These are phyloP conservation scores for Boletellus sp. DNA, from an alignment of 1,284 basidiomycete genomes.

Conservation along the genomic window DNA sequence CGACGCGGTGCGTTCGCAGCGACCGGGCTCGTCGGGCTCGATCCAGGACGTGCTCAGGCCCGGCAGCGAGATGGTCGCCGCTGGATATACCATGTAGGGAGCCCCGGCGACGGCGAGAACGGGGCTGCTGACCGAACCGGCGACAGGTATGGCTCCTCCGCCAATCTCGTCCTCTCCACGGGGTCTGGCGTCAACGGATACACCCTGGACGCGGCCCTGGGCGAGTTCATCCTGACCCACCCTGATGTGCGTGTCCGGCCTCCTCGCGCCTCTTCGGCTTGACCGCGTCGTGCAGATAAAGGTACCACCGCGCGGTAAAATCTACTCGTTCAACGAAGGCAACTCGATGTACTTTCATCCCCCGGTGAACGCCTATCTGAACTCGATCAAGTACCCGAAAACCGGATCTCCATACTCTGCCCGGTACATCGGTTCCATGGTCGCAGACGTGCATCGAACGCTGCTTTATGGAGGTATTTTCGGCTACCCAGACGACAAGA, in stretches of 20 bases:
- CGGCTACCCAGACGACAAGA: conserved; percentile 97
- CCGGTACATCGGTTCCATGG: conserved; percentile 99
- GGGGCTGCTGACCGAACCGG: conserved; percentile 11
- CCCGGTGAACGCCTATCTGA: conserved; percentile 84
- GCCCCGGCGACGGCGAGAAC: conserved; percentile 1
- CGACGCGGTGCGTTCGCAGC: conserved; percentile 39
- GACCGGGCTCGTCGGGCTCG: conserved; percentile 71
- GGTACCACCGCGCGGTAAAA: conserved; percentile 93
- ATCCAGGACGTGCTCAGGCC: conserved; percentile 90
- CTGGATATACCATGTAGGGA: conserved; percentile 89
- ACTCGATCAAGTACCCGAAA: conserved; percentile 90
- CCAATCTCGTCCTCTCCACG: conserved; percentile 94
- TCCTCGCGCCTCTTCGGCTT: conserved; percentile 2
- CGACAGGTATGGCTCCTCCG: conserved; percentile 93
- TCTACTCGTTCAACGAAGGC: conserved; percentile 99
- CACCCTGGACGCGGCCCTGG: conserved; percentile 92
- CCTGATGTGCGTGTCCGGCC: conserved; percentile 63
- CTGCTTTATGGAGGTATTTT: conserved; percentile 98
- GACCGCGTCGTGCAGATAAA: conserved; percentile 58
- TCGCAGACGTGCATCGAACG: conserved; percentile 95
- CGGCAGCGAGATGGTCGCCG: conserved; percentile 96
- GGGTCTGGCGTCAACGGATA: conserved; percentile 97
- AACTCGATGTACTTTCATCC: conserved; percentile 93
- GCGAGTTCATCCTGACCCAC: conserved; percentile 99
- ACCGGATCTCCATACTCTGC: conserved; percentile 85